These are phyloP conservation scores for Emericellopsis cladophorae DNA, from an alignment of 2,329 filamentous ascomycete species.

Conservation along the genomic window DNA sequence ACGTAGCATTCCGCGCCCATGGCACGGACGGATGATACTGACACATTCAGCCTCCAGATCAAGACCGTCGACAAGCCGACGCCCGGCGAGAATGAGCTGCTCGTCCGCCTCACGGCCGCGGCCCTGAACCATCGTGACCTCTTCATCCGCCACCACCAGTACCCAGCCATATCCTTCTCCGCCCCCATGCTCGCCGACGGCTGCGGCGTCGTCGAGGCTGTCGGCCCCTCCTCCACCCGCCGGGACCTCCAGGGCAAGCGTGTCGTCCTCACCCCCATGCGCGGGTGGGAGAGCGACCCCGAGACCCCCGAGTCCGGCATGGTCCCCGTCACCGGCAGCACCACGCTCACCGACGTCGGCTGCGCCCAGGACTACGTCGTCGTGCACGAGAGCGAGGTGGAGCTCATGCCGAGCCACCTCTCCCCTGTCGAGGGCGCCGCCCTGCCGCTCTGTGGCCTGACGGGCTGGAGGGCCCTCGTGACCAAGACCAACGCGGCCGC, in stretches of 20 bases:
- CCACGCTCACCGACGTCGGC: constrained; percentile 47
- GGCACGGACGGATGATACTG: too few species aligned
- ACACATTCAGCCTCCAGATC: constrained; percentile 35
- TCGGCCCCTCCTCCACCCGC: constrained; percentile 35
- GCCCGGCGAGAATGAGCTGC: constrained; percentile 54
- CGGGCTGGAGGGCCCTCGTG: constrained; percentile 76
- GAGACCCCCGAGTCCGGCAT: constrained; percentile 57
- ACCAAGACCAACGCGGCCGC: constrained; percentile 60
- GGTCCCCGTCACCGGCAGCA: constrained; percentile 56
- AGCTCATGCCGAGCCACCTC: constrained; percentile 63
- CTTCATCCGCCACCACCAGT: constrained; percentile 85
- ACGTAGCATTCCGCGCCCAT: too few species aligned
- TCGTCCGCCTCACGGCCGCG: constrained; percentile 64
- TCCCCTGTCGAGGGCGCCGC: constrained; percentile 65
- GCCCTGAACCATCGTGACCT: constrained; percentile 92
- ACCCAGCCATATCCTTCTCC: constrained; percentile 72
- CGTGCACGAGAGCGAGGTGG: constrained; percentile 60
- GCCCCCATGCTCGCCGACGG: constrained; percentile 75
- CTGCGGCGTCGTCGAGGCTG: constrained; percentile 56
- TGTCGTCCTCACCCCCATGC: constrained; percentile 67
- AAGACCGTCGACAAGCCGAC: constrained; percentile 49
- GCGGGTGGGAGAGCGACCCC: constrained; percentile 61
- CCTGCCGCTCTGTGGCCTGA: constrained; percentile 73
- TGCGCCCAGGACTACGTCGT: constrained; percentile 63
- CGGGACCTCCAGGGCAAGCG: constrained; percentile 39